A percentile compares a stretch with the other conserved stretches of the same genome.
phyloP scores from a whole-genome alignment of 73 alveolate genomes.

The Paramecium caudatum region DNA sequence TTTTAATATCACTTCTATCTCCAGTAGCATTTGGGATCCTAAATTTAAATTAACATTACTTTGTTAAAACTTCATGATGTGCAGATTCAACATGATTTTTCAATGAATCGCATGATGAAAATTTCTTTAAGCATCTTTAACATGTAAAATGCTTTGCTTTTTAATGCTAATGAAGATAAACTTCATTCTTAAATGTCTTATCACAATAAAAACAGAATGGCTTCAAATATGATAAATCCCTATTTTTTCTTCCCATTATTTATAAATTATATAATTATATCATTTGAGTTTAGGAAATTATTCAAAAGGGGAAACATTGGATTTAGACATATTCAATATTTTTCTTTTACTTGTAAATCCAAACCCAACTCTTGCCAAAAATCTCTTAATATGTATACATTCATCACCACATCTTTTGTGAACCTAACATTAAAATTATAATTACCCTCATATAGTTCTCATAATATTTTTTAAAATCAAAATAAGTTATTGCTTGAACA shows the following conservation, averaged over 20 bases:
- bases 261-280: conserved; percentile 38
- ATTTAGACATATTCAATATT: conserved; percentile 6
- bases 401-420: conserved; percentile 66
- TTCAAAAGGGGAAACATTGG: conserved; percentile 51
- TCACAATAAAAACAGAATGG: conserved; percentile 99
- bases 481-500: conserved; percentile 6
- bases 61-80: conserved; percentile 68
- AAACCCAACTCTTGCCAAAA: conserved; percentile 59
- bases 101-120: conserved; percentile 97
- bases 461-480: conserved; percentile 65
- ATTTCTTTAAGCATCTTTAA: conserved; percentile 92
- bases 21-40: conserved; percentile 99
- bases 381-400: conserved; percentile 51
- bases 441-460: conserved; percentile 60
- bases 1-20: conserved; percentile 98
- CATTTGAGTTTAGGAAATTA: conserved; percentile 66
- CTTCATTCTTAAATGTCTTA: conserved; percentile 96
- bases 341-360: conserved; percentile 46
- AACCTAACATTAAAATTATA: background rate
- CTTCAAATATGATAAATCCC: conserved; percentile 92
- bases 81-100: conserved; percentile 86
- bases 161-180: conserved; percentile 97
- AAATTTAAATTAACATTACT: conserved; percentile 29
- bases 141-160: conserved; percentile 99
- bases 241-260: conserved; percentile 98